These are phyloP conservation scores for Tetrastigma voinierianum DNA, from an alignment of 164 flowering plant genomes.

Conservation along the genomic window DNA sequence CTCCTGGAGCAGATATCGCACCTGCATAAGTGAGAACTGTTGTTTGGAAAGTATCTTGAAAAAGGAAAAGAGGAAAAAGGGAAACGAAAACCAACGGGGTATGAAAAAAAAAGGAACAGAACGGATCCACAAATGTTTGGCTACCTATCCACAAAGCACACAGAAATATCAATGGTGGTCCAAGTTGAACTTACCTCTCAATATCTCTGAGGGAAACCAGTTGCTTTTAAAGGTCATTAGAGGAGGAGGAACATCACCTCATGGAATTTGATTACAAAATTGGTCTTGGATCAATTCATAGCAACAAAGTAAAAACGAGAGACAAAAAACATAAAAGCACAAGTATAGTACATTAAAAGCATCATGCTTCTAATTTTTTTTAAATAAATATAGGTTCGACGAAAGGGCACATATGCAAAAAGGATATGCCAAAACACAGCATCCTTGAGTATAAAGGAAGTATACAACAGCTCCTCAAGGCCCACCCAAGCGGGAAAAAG, in stretches of 20 bases:
- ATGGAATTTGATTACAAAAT: slow-evolving; percentile 20
- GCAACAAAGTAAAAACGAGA: slow-evolving; percentile 22
- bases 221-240: slow-evolving; percentile 81
- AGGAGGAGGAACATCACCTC: slow-evolving; percentile 83
- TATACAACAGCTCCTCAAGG: too few relatives aligned
- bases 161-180: background rate
- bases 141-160: slow-evolving; percentile 16
- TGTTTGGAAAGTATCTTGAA: slow-evolving; percentile 29
- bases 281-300: background rate
- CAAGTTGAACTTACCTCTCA: slow-evolving; percentile 54
- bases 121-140: slow-evolving; percentile 13
- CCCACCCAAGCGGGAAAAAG: too few relatives aligned
- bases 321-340: too few relatives aligned
- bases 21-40: slow-evolving; percentile 80
- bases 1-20: slow-evolving; percentile 99
- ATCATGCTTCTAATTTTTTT: too few relatives aligned
- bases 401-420: too few relatives aligned
- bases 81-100: slow-evolving; percentile 19
- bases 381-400: too few relatives aligned
- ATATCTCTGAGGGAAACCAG: slow-evolving; percentile 77
- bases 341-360: too few relatives aligned
- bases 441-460: too few relatives aligned
- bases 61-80: slow-evolving; percentile 6
- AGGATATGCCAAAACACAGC: too few relatives aligned
- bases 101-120: slow-evolving; percentile 17